Evolutionary conservation across 768 basidiomycete genomes (phyloP), one percentile per base, ranked within the genome.

Genomic region (Mycena rosella): DNA sequence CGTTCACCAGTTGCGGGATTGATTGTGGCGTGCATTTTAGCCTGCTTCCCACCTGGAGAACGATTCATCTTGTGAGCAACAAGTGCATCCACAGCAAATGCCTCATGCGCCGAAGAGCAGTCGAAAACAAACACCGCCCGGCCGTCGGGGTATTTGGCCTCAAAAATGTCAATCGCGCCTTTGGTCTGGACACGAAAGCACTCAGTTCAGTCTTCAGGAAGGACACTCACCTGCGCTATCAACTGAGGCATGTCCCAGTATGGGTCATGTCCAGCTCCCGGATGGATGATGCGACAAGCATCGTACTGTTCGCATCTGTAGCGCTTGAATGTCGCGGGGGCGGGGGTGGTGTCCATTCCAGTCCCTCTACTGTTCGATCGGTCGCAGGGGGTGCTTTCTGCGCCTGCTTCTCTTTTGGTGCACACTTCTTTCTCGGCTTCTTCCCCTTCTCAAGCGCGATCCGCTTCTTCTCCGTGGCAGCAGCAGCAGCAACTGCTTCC

Each of bases 61-160:
- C 69, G 57, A 60, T 77, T 78, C 74, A 77, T 78, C 4, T 76
- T 74, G 36, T 74, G 71, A 26, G 60, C 72, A 63, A 76, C 71
- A 1, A 77, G 66, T 8, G 75, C 73, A 58, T 78, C 73, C 17
- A 65, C 62, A 22, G 74, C 59, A 22, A 74, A 74, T 14, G 71
- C 72, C 15, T 71, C 69, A 40, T 78, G 72, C 8, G 75, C 72
- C 0, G 68, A 77, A 2, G 74, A 78, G 57, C 73, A 73, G 52
- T 78, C 73, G 52, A 78, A 78, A 29, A 73, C 53, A 18, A 70
- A 77, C 27, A 75, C 60, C 1, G 56, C 69, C 6, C 70, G 18
- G 2, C 62, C 68, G 34, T 68, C 61, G 10, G 71, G 75, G 55
- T 72, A 72, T 45, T 74, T 68, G 9, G 29, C 22, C 49, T 78